Evolutionary conservation across 2,329 filamentous ascomycete genomes (phyloP).

Genomic region (Colletotrichum gigasporum): DNA sequence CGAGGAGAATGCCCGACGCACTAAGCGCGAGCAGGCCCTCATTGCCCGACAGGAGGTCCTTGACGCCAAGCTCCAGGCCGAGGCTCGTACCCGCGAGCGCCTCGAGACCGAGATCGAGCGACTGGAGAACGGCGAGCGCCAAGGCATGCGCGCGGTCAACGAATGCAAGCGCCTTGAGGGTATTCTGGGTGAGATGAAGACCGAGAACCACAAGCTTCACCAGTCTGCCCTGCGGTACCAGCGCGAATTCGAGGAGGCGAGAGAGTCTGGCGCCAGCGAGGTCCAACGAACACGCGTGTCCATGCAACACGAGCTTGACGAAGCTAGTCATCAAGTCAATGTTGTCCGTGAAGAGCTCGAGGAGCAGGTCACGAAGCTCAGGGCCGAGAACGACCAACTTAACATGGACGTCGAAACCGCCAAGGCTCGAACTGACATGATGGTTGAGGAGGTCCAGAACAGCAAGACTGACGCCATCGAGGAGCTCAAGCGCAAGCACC

Average conservation of each 20-base stretch:
- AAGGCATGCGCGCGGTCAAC: constrained; percentile 70
- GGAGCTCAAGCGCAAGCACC: constrained; percentile 65
- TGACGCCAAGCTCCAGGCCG: constrained; percentile 79
- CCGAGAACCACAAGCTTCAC: constrained; percentile 78
- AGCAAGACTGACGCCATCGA: constrained; percentile 68
- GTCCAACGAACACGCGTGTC: constrained; percentile 82
- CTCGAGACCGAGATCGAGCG: constrained; percentile 74
- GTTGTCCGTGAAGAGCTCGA: constrained; percentile 84
- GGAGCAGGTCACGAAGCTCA: constrained; percentile 76
- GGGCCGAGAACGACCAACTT: constrained; percentile 79
- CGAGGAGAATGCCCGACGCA: constrained; percentile 82
- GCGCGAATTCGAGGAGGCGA: constrained; percentile 84
- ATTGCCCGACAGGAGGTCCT: constrained; percentile 83
- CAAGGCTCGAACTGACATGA: constrained; percentile 83
- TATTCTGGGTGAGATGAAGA: constrained; percentile 64
- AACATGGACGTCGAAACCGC: constrained; percentile 83
- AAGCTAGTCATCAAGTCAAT: constrained; percentile 87
- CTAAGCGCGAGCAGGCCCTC: constrained; percentile 81
- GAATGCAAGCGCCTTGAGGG: constrained; percentile 70
- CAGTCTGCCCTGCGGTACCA: constrained; percentile 75
- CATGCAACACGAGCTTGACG: constrained; percentile 83
- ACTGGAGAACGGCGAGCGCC: constrained; percentile 70
- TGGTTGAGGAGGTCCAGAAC: constrained; percentile 82
- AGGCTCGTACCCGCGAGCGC: constrained; percentile 74
- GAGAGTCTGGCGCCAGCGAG: constrained; percentile 81